These are phyloP conservation scores for Fragosphaeria purpurea DNA, from an alignment of 2,329 filamentous ascomycete species.

Conservation along the genomic window DNA sequence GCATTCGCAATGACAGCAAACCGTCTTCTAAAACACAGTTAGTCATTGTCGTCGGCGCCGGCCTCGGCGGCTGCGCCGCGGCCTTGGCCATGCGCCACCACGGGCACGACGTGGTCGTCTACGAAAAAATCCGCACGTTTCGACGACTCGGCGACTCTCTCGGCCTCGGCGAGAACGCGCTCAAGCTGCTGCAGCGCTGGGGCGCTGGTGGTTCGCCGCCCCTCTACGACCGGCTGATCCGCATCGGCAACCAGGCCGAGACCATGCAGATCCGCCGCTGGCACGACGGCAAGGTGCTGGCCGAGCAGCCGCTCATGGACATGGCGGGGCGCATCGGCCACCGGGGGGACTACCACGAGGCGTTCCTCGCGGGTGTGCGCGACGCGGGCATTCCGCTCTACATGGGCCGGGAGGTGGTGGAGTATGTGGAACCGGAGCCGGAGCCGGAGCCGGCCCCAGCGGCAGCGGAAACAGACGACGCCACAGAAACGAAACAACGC, in stretches of 20 bases:
- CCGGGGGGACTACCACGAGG: conserved; percentile 33
- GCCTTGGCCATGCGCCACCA: conserved; percentile 38
- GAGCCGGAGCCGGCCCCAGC: neutral
- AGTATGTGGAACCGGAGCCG: conserved; percentile 24
- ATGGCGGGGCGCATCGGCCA: conserved; percentile 39
- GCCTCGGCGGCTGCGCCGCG: conserved; percentile 37
- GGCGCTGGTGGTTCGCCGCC: conserved; percentile 20
- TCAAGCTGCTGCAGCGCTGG: conserved; percentile 35
- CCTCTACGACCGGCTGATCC: conserved; percentile 26
- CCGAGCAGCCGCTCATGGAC: conserved; percentile 38
- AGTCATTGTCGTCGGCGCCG: conserved; percentile 40
- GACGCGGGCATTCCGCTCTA: conserved; percentile 29
- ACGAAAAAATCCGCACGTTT: conserved; percentile 34
- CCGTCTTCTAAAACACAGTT: too few relatives aligned
- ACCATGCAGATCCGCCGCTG: conserved; percentile 38
- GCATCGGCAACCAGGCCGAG: conserved; percentile 35
- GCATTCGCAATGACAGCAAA: too few relatives aligned
- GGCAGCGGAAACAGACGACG: neutral
- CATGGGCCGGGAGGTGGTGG: conserved; percentile 29
- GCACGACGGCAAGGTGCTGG: conserved; percentile 36
- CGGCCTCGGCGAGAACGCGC: conserved; percentile 35
- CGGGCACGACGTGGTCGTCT: conserved; percentile 31
- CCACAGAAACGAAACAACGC: too few relatives aligned
- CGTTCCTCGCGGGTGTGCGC: conserved; percentile 28
- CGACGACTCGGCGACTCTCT: conserved; percentile 34